Percentiles rank a stretch among this genome's conserved stretches.
phyloP scores from a whole-genome alignment of 371 early-diverging fungal genomes.

The Apophysomyces variabilis region DNA sequence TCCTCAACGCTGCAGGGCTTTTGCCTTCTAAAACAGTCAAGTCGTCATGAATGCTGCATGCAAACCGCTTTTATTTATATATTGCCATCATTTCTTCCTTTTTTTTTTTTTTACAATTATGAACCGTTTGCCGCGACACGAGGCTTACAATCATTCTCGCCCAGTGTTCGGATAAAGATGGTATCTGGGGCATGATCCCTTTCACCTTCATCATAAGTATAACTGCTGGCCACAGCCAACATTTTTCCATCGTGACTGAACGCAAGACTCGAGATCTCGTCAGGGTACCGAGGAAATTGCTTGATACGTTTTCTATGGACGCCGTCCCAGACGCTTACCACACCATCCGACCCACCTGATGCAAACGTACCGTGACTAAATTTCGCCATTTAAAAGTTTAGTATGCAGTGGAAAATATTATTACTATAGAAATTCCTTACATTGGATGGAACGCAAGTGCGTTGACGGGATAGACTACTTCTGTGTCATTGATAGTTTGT shows the following conservation, averaged over 20 bases:
- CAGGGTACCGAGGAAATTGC: conserved; percentile 80
- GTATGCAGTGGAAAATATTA: not conserved
- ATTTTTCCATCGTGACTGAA: conserved; percentile 79
- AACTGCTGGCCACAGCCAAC: conserved; percentile 91
- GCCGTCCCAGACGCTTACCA: conserved; percentile 93
- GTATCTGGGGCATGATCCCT: conserved; percentile 86
- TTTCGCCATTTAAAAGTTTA: not conserved
- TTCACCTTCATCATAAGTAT: conserved; percentile 95
- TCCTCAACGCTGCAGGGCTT: conserved; percentile 19
- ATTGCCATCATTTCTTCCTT: conserved; percentile 1
- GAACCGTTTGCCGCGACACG: conserved; percentile 18
- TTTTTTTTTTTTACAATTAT: not conserved
- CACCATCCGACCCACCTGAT: conserved; percentile 95
- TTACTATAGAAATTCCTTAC: conserved; percentile 44
- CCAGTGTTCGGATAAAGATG: conserved; percentile 75
- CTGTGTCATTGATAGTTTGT: conserved; percentile 73
- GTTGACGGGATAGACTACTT: conserved; percentile 94
- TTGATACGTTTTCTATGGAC: conserved; percentile 86
- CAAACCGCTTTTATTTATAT: not conserved
- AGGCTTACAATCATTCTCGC: conserved; percentile 74
- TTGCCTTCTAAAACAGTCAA: not conserved
- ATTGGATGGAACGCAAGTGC: conserved; percentile 91
- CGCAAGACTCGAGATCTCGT: conserved; percentile 82
- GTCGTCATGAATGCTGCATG: not conserved
- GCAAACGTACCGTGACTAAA: conserved; percentile 89